phyloP scores from a whole-genome alignment of 257 asterid genomes.

The Fraxinus cuspidata region DNA sequence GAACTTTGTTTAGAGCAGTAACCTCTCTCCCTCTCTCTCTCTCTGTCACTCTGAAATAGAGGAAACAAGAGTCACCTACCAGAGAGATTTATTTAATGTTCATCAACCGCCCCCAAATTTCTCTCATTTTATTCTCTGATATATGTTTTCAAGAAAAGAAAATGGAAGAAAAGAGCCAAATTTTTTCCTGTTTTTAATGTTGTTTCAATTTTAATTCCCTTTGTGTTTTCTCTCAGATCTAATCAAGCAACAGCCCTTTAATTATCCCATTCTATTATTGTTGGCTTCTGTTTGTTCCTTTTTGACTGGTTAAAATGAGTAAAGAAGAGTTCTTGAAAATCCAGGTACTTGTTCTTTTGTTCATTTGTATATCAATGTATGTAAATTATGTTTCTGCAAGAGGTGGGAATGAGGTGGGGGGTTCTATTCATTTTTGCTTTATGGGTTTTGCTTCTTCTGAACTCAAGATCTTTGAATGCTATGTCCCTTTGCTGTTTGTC shows the following conservation, averaged over 20 bases:
- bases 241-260: conserved; percentile 1
- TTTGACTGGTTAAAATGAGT: conserved; percentile 56
- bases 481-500: conserved; percentile 16
- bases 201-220: conserved; percentile 20
- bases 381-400: background rate
- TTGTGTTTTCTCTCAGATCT: conserved; percentile 53
- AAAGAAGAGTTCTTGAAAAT: conserved; percentile 95
- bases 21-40: background rate
- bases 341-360: conserved; percentile 58
- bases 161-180: background rate
- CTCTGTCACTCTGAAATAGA: conserved; percentile 62
- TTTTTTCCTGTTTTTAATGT: conserved; percentile 13
- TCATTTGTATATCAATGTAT: conserved; percentile 21
- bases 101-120: conserved; percentile 47
- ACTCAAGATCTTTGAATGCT: conserved; percentile 23
- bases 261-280: conserved; percentile 23
- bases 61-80: conserved; percentile 37
- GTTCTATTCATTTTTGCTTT: conserved; percentile 29
- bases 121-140: conserved; percentile 19
- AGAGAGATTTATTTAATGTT: conserved; percentile 50
- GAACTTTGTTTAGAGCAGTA: background rate
- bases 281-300: conserved; percentile 22
- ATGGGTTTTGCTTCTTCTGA: conserved; percentile 30
- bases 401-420: background rate
- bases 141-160: background rate